phyloP scores from a whole-genome alignment of 345 rosid genomes.

The Eucalyptus pauciflora region DNA sequence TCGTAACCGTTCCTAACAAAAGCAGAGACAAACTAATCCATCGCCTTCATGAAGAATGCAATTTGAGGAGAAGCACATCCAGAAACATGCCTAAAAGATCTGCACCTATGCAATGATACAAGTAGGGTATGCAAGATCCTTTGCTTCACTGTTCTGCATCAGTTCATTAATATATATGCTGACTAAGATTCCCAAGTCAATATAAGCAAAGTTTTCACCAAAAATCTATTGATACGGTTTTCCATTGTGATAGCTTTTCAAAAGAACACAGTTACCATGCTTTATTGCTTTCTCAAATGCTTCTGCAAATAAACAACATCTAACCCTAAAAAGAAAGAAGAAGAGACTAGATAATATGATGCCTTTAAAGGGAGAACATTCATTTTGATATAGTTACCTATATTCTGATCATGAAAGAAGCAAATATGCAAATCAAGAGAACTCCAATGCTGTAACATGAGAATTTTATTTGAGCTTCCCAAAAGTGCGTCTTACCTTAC shows the following conservation, averaged over 20 bases:
- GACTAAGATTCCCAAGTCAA: background rate
- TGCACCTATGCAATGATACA: background rate
- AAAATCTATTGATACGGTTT: background rate
- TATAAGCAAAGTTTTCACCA: background rate
- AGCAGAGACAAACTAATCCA: background rate
- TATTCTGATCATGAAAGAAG: background rate
- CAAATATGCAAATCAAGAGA: background rate
- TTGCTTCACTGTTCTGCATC: background rate
- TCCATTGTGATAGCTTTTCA: background rate
- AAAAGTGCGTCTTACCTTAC: constrained; percentile 38
- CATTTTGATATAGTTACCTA: background rate
- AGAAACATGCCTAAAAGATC: background rate
- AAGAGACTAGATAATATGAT: background rate
- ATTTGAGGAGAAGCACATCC: background rate
- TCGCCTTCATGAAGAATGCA: background rate
- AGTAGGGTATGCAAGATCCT: background rate
- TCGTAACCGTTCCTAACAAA: background rate
- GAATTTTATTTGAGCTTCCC: background rate
- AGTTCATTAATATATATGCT: background rate
- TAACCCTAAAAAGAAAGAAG: background rate
- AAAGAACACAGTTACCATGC: background rate
- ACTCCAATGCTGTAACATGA: background rate
- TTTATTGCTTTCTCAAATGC: background rate
- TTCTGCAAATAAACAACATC: background rate
- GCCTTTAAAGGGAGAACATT: background rate